A percentile compares a stretch with the other conserved stretches of the same genome.
phyloP scores from a whole-genome alignment of 208 protist species.

The Trypanosoma scelopori region DNA sequence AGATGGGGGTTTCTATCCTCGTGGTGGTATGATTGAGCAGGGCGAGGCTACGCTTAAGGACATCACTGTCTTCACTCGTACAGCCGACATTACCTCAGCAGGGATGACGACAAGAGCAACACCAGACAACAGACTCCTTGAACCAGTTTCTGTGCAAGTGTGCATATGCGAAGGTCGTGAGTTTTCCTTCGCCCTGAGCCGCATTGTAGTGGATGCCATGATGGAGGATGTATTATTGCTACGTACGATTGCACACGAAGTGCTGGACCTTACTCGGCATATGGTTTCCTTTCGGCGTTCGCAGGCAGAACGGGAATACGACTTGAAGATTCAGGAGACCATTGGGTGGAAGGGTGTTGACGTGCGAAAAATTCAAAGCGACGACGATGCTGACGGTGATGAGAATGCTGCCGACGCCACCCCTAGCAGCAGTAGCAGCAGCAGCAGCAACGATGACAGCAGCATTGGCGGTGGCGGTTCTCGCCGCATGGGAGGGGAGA shows the following conservation, averaged over 20 bases:
- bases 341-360: conserved; percentile 13
- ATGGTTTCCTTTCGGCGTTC: conserved; percentile 1
- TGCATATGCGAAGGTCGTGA: conserved; percentile 10
- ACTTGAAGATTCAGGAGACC: conserved; percentile 11
- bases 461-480: too few species aligned
- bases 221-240: conserved; percentile 10
- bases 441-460: too few species aligned
- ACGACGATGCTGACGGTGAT: too few species aligned
- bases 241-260: conserved; percentile 5
- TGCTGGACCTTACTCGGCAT: not conserved
- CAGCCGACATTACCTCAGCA: conserved; percentile 1
- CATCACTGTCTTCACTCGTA: conserved; percentile 9
- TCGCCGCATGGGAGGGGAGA: too few species aligned
- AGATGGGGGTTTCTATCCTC: conserved; percentile 1
- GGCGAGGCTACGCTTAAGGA: conserved; percentile 7
- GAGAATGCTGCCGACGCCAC: too few species aligned
- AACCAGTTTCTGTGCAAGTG: conserved; percentile 10
- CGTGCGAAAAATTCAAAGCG: not conserved
- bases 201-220: conserved; percentile 13
- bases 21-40: conserved; percentile 7
- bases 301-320: conserved; percentile 12
- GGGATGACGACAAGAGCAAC: not conserved
- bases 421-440: too few species aligned
- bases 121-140: conserved; percentile 12
- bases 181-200: not conserved